These are phyloP conservation scores for Arthromyces matolae DNA, from an alignment of 768 basidiomycete species.

Conservation along the genomic window DNA sequence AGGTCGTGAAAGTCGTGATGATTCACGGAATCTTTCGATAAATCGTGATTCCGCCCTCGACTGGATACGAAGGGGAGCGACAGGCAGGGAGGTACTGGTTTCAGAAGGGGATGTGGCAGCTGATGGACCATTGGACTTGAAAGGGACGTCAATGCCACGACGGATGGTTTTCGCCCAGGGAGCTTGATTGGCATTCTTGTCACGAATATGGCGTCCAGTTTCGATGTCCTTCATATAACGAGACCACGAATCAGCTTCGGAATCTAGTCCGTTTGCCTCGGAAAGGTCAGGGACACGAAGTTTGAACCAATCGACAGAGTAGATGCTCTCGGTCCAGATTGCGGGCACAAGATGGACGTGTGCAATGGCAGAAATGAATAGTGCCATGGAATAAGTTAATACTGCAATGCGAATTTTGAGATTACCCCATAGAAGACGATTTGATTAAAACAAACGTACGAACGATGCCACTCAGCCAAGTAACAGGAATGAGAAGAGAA, in stretches of 20 bases:
- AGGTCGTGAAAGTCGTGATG: conserved; percentile 28
- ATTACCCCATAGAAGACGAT: background rate
- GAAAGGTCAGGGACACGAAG: conserved; percentile 1
- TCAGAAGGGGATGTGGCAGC: conserved; percentile 16
- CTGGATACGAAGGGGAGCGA: conserved; percentile 29
- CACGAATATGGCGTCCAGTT: conserved; percentile 3
- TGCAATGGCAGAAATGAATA: conserved; percentile 43
- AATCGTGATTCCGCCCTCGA: conserved; percentile 35
- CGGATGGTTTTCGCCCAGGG: conserved; percentile 50
- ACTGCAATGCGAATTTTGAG: conserved; percentile 27
- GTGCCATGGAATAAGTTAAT: conserved; percentile 50
- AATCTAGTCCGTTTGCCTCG: conserved; percentile 3
- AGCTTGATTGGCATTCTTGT: conserved; percentile 31
- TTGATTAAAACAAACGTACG: conserved; percentile 30
- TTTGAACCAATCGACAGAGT: conserved; percentile 57
- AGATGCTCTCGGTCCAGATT: conserved; percentile 53
- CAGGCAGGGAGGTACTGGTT: conserved; percentile 21
- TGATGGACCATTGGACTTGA: conserved; percentile 26
- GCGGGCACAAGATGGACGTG: conserved; percentile 41
- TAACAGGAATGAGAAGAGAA: conserved; percentile 41
- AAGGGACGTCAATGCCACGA: conserved; percentile 59
- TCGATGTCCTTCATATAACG: conserved; percentile 23
- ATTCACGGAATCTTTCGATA: conserved; percentile 38
- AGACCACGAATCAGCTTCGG: conserved; percentile 8
- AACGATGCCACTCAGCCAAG: conserved; percentile 46